Base-by-base conservation (phyloP, 2,329 filamentous ascomycete genomes). In the Alternaria viburni region DNA sequence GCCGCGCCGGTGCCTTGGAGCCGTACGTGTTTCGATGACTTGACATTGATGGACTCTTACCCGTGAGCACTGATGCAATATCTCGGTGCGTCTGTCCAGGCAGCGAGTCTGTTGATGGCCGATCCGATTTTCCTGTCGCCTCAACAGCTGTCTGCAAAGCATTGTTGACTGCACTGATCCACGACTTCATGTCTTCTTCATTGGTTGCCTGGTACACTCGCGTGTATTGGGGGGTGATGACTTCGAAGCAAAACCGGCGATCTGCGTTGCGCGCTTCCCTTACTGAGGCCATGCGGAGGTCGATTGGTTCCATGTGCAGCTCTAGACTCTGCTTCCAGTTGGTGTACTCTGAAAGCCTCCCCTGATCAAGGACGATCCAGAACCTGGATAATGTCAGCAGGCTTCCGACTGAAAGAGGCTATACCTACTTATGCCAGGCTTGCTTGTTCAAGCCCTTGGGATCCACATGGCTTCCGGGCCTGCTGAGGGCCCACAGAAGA, bases 281-380 rank as follows among this genome's bases (percentile, higher is more conserved):
- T 15, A 99, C 96, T 15, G 96, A 98, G 10, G 96, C 96, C 89
- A 98, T 96, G 36, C 96, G 91, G 49, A 99, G 85, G 79, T 99
- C 96, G 69, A 99, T 98, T 0, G 96, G 96, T 2, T 98, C 96
- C 89, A 97, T 98, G 78, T 99, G 96, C 25, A 98, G 84, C 80
- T 99, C 96, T 23, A 99, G 87, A 78, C 89, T 95, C 78, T 99
- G 93, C 81, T 99, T 99, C 96, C 96, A 99, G 79, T 99, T 98
- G 78, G 94, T 97, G 81, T 99, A 99, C 77, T 99, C 96, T 2
- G 95, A 97, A 15, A 99, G 86, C 78, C 96, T 97, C 23, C 96
- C 96, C 80, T 97, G 94, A 77, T 98, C 96, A 47, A 99, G 86
- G 3, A 99, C 96, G 68, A 99, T 96, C 96, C 96, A 99, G 81